phyloP scores from a whole-genome alignment of 73 alveolate genomes.

The Urostyla sp. region DNA sequence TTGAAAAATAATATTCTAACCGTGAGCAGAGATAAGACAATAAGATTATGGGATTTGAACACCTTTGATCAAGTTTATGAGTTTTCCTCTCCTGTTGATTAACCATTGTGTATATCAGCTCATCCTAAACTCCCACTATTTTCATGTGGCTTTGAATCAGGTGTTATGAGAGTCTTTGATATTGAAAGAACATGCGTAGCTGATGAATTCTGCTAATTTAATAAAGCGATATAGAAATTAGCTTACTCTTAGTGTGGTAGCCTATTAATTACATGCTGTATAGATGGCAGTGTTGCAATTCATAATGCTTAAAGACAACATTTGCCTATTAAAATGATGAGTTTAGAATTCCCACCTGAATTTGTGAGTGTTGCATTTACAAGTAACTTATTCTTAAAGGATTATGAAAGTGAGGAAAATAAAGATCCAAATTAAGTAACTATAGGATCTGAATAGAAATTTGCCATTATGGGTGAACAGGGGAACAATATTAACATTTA shows the following conservation, averaged over 20 bases:
- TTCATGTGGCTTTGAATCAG: slow-evolving; percentile 86
- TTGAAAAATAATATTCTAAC: slow-evolving; percentile 70
- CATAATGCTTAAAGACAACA: slow-evolving; percentile 78
- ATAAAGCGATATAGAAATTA: slow-evolving; percentile 58
- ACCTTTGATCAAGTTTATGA: slow-evolving; percentile 81
- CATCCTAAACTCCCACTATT: slow-evolving; percentile 74
- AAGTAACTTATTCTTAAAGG: slow-evolving; percentile 3
- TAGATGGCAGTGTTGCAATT: slow-evolving; percentile 71
- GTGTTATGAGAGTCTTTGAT: slow-evolving; percentile 84
- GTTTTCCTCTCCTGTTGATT: slow-evolving; percentile 82
- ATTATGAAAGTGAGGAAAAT: slow-evolving; percentile 18
- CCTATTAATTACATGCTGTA: slow-evolving; percentile 68
- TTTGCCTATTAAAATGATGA: slow-evolving; percentile 82
- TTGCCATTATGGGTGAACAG: slow-evolving; percentile 68
- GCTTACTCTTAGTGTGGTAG: slow-evolving; percentile 73
- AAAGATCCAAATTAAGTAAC: slow-evolving; percentile 17
- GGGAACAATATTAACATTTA: slow-evolving; percentile 60
- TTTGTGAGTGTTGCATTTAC: slow-evolving; percentile 64
- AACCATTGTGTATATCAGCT: slow-evolving; percentile 73
- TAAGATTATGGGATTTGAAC: slow-evolving; percentile 85
- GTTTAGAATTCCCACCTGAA: slow-evolving; percentile 69
- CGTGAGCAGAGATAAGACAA: slow-evolving; percentile 81
- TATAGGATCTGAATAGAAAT: neutral
- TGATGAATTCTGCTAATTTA: slow-evolving; percentile 76
- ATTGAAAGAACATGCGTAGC: slow-evolving; percentile 81